Percentiles rank a stretch among this genome's conserved stretches.
Evolutionary conservation across 1,284 basidiomycete species (phyloP).

Genomic region (Lentinula novae-zelandiae): DNA sequence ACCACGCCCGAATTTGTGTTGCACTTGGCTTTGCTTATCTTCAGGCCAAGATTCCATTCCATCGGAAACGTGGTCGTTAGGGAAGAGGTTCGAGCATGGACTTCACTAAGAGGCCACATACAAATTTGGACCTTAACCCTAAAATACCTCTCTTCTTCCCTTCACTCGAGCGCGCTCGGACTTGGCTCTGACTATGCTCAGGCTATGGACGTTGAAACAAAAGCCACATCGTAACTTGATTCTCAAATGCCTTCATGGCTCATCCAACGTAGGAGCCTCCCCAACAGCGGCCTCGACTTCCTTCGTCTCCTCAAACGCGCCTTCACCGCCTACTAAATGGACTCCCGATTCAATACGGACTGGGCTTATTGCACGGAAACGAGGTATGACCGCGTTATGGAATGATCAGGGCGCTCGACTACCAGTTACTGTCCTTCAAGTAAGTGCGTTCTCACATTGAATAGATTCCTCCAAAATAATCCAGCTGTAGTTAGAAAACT

Average conservation of each 20-base stretch:
- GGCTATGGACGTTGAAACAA: slow-evolving; percentile 41
- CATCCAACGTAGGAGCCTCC: slow-evolving; percentile 30
- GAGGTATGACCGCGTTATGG: slow-evolving; percentile 95
- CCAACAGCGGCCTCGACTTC: slow-evolving; percentile 25
- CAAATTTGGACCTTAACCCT: not conserved
- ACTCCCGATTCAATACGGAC: slow-evolving; percentile 85
- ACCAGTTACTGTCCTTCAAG: slow-evolving; percentile 95
- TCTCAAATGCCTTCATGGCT: slow-evolving; percentile 36
- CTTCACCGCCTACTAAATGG: slow-evolving; percentile 57
- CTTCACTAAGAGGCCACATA: too few relatives aligned
- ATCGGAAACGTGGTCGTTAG: slow-evolving; percentile 32
- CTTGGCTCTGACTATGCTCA: slow-evolving; percentile 40
- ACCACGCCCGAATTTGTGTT: slow-evolving; percentile 17
- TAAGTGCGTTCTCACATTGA: slow-evolving; percentile 31
- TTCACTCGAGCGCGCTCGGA: not conserved
- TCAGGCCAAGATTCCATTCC: slow-evolving; percentile 71
- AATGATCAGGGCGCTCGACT: slow-evolving; percentile 83
- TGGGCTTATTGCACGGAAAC: slow-evolving; percentile 93
- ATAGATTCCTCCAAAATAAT: not conserved
- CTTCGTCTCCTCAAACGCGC: slow-evolving; percentile 20
- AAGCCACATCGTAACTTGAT: slow-evolving; percentile 29
- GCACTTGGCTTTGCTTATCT: slow-evolving; percentile 31
- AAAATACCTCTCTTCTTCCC: slow-evolving; percentile 9
- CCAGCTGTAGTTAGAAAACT: slow-evolving; percentile 65
- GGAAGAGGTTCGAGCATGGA: not conserved